Evolutionary conservation across 164 flowering plant genomes (phyloP).

Genomic region (Platanus orientalis): DNA sequence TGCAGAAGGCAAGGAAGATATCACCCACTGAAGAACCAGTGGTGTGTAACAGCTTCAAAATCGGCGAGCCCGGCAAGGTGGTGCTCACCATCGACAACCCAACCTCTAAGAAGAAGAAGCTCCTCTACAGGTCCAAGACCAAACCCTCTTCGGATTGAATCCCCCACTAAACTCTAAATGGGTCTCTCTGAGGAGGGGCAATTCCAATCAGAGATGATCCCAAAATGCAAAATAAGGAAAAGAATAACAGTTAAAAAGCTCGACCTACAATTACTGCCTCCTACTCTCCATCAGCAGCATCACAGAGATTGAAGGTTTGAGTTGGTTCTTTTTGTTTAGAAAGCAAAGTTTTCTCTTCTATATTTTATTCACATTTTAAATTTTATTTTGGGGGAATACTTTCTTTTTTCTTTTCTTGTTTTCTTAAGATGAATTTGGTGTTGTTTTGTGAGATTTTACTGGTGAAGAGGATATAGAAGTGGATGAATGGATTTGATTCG

Average conservation of each 20-base stretch:
- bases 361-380: not conserved
- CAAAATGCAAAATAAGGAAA: not conserved
- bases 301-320: not conserved
- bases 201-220: not conserved
- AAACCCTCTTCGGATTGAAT: conserved; percentile 31
- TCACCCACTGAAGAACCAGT: conserved; percentile 54
- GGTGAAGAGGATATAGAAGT: not conserved
- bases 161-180: not conserved
- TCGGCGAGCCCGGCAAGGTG: conserved; percentile 67
- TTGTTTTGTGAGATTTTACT: not conserved
- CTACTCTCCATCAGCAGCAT: not conserved
- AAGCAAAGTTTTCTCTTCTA: not conserved
- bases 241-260: not conserved
- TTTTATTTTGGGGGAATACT: not conserved
- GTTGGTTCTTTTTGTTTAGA: not conserved
- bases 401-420: not conserved
- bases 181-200: not conserved
- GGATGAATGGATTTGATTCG: too few species aligned
- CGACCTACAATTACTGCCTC: too few species aligned
- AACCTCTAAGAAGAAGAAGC: conserved; percentile 87
- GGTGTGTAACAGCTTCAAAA: conserved; percentile 54
- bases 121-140: conserved; percentile 76
- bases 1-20: conserved; percentile 62
- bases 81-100: conserved; percentile 73
- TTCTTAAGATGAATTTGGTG: not conserved